Evolutionary conservation across 2,329 filamentous ascomycete species (phyloP).

Genomic region (Amesomyces nigricolor): DNA sequence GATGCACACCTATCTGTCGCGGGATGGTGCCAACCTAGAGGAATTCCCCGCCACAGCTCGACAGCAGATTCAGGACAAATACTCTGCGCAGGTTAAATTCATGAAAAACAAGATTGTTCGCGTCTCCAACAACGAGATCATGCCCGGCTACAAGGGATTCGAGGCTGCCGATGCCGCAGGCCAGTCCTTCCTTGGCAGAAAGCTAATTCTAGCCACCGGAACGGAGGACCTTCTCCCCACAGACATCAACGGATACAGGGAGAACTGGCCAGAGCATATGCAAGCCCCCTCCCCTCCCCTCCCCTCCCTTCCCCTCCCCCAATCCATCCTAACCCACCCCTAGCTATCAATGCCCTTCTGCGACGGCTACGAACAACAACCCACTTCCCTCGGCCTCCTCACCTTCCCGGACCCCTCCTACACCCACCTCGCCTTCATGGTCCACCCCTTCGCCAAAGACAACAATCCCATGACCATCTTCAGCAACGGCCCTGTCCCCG

Average conservation of each 20-base stretch:
- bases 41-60: constrained; percentile 33
- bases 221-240: neutral
- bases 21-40: constrained; percentile 35
- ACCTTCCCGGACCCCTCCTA: neutral
- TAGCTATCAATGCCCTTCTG: neutral
- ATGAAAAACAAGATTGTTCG: neutral
- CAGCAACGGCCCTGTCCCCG: neutral
- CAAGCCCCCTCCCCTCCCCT: neutral
- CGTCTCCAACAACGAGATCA: neutral
- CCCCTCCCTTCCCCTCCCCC: too few species aligned
- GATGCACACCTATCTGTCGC: constrained; percentile 43
- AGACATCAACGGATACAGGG: neutral
- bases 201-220: neutral
- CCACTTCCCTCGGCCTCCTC: neutral
- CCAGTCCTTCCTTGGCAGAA: neutral
- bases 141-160: neutral
- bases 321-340: neutral
- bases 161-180: neutral
- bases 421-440: neutral
- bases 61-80: constrained; percentile 33
- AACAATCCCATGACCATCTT: neutral
- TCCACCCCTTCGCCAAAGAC: neutral
- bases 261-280: neutral
- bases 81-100: constrained; percentile 16
- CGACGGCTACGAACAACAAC: neutral